phyloP scores from a whole-genome alignment of 2,329 filamentous ascomycete genomes.

The Colletotrichum nymphaeae region DNA sequence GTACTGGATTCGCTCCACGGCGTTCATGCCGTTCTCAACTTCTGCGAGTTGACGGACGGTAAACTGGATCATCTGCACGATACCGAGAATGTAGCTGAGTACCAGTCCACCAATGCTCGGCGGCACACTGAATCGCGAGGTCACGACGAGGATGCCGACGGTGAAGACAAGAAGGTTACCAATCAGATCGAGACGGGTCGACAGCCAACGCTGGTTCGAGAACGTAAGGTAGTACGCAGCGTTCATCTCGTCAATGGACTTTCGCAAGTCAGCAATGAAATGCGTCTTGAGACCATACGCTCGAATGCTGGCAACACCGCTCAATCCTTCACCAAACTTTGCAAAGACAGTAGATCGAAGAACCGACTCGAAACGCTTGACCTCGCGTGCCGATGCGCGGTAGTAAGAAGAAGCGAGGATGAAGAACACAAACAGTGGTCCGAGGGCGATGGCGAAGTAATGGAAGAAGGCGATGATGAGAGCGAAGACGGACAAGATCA shows the following conservation, averaged over 20 bases:
- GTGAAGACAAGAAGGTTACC: constrained; percentile 88
- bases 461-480: constrained; percentile 96
- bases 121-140: constrained; percentile 85
- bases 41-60: constrained; percentile 93
- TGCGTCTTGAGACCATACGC: constrained; percentile 86
- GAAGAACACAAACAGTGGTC: constrained; percentile 79
- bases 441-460: constrained; percentile 78
- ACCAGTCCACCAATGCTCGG: constrained; percentile 90
- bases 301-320: constrained; percentile 84
- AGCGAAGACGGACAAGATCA: constrained; percentile 85
- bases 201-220: constrained; percentile 94
- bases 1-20: constrained; percentile 90
- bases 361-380: constrained; percentile 93
- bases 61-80: constrained; percentile 96
- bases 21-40: constrained; percentile 98
- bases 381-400: constrained; percentile 88
- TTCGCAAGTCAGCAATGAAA: constrained; percentile 77
- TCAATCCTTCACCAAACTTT: constrained; percentile 89
- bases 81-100: constrained; percentile 90
- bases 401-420: constrained; percentile 89
- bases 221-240: constrained; percentile 95
- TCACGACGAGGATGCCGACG: constrained; percentile 90
- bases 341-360: constrained; percentile 90
- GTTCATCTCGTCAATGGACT: constrained; percentile 90
- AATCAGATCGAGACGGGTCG: constrained; percentile 84